Percentiles rank a stretch among this genome's conserved stretches.
Evolutionary conservation across 306 rosid genomes (phyloP).

Genomic region (Benincasa hispida): DNA sequence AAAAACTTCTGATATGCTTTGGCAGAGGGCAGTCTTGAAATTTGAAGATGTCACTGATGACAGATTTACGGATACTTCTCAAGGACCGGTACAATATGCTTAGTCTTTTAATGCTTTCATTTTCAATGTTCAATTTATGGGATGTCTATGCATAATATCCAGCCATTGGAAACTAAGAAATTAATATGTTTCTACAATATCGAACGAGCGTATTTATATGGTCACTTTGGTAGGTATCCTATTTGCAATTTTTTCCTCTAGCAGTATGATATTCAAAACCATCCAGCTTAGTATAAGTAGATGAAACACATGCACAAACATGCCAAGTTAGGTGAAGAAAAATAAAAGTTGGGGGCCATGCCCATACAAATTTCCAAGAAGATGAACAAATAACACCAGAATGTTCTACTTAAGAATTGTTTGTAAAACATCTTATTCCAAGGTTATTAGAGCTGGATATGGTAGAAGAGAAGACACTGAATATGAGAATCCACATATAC

Average conservation of each 20-base stretch:
- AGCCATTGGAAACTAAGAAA: background rate
- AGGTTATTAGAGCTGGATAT: background rate
- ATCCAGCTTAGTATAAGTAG: background rate
- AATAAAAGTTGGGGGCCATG: background rate
- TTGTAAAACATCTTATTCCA: background rate
- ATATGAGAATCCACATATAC: background rate
- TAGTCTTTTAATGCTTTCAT: background rate
- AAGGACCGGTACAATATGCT: constrained; percentile 31
- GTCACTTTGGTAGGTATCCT: background rate
- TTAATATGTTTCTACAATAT: background rate
- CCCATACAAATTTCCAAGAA: background rate
- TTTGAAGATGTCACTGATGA: constrained; percentile 22
- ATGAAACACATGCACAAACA: background rate
- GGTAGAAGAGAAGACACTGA: background rate
- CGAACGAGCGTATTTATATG: background rate
- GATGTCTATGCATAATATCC: background rate
- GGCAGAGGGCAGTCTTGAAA: constrained; percentile 38
- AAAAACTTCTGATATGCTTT: constrained; percentile 63
- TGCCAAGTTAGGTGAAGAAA: background rate
- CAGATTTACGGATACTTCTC: constrained; percentile 17
- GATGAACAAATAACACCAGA: background rate
- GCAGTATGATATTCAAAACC: background rate
- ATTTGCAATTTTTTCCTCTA: background rate
- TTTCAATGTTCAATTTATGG: background rate
- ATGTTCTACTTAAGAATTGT: background rate